Conservation (phyloP, 2,329 filamentous ascomycete genomes). For the Shiraia bambusicola region DNA sequence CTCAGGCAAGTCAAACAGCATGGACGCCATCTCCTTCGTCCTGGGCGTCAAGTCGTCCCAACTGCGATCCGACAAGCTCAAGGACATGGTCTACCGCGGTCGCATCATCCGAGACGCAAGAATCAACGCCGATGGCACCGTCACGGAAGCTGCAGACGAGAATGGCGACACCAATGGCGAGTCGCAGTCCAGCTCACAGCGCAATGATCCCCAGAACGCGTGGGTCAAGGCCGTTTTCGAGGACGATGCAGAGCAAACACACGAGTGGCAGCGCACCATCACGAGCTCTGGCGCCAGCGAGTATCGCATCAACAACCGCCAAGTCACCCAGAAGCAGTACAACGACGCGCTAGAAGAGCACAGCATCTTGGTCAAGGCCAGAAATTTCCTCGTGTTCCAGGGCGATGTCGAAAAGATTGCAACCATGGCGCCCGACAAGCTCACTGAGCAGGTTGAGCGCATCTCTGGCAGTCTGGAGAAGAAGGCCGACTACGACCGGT, state of each 20-base stretch:
- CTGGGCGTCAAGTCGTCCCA: conserved; percentile 99
- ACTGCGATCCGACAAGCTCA: conserved; percentile 87
- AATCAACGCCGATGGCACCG: conserved; percentile 88
- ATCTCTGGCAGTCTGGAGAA: conserved; percentile 95
- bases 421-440: conserved; percentile 88
- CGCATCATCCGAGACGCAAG: conserved; percentile 89
- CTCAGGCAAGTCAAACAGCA: conserved; percentile 97
- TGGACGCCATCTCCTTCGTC: conserved; percentile 99
- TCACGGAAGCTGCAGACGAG: conserved; percentile 50
- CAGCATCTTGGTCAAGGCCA: conserved; percentile 95
- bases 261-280: conserved; percentile 94
- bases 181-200: conserved; percentile 63
- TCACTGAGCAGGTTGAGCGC: conserved; percentile 92
- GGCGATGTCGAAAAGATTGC: conserved; percentile 97
- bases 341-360: conserved; percentile 89
- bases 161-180: conserved; percentile 45
- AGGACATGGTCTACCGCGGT: conserved; percentile 93
- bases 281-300: conserved; percentile 86
- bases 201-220: conserved; percentile 82
- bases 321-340: conserved; percentile 87
- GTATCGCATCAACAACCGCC: conserved; percentile 92
- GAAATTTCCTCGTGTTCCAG: conserved; percentile 98
- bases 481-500: conserved; percentile 86
- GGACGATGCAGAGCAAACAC: conserved; percentile 92
- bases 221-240: conserved; percentile 99